phyloP scores from a whole-genome alignment of 495 filamentous ascomycete species.

The Hypoxylon intermedium region DNA sequence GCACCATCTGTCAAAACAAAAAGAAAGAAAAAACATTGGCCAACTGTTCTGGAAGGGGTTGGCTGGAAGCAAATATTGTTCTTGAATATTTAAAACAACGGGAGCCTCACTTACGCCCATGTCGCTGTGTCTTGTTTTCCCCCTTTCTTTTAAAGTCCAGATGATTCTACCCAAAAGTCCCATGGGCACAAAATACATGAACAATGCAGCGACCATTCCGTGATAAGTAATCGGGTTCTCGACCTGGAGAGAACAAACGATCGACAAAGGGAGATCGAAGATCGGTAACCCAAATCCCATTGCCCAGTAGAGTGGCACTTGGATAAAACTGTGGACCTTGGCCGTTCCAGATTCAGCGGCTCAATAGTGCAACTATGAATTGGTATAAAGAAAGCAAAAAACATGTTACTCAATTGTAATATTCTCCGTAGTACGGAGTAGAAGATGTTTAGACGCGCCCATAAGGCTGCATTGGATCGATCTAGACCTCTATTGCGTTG shows the following conservation, averaged over 20 bases:
- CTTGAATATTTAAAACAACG: no score
- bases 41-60: background rate
- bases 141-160: conserved; percentile 13
- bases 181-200: background rate
- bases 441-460: no score
- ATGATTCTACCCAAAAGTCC: conserved; percentile 14
- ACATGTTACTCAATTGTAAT: no score
- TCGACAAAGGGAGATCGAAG: conserved; percentile 38
- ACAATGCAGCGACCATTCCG: conserved; percentile 6
- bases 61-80: background rate
- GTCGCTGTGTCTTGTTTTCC: no score
- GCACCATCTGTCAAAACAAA: background rate
- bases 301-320: conserved; percentile 29
- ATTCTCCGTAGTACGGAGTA: no score
- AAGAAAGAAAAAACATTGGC: background rate
- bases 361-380: no score
- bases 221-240: conserved; percentile 24
- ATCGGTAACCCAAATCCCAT: conserved; percentile 18
- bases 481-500: no score
- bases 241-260: conserved; percentile 33
- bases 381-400: no score
- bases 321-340: conserved; percentile 25
- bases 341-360: conserved; percentile 31
- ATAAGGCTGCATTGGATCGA: no score
- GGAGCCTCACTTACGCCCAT: conserved; percentile 24